A percentile compares a stretch with the other conserved stretches of the same genome.
phyloP scores from a whole-genome alignment of 345 rosid genomes.

The Noccaea caerulescens region DNA sequence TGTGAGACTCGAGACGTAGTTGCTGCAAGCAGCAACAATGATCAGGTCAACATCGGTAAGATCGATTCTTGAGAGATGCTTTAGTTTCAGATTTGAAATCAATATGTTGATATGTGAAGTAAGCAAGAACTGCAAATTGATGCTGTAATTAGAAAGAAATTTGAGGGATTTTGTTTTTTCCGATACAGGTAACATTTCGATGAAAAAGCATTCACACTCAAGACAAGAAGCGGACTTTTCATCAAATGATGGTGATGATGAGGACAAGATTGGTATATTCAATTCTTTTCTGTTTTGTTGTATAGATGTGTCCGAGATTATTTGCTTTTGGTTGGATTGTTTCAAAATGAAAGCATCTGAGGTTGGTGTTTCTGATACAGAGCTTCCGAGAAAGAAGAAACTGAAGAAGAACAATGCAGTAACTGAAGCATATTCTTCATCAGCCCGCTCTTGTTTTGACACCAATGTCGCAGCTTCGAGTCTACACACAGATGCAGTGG shows the following conservation, averaged over 20 bases:
- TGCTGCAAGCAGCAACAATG: slow-evolving; percentile 18
- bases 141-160: background rate
- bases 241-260: slow-evolving; percentile 12
- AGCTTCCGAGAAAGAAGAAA: slow-evolving; percentile 33
- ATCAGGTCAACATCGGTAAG: slow-evolving; percentile 28
- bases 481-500: slow-evolving; percentile 30
- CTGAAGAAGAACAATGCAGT: slow-evolving; percentile 15
- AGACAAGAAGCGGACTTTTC: slow-evolving; percentile 26
- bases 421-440: background rate
- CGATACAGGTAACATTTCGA: slow-evolving; percentile 22
- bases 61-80: slow-evolving; percentile 14
- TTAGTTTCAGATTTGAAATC: background rate
- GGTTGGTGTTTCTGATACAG: slow-evolving; percentile 22
- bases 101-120: background rate
- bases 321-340: slow-evolving; percentile 13
- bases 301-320: background rate
- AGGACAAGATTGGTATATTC: slow-evolving; percentile 26
- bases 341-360: background rate
- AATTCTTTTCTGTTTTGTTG: slow-evolving; percentile 11
- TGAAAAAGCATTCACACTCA: background rate
- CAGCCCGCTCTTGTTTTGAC: slow-evolving; percentile 3
- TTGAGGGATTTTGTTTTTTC: background rate
- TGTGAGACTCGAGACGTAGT: slow-evolving; percentile 19
- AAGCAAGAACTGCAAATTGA: background rate
- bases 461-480: slow-evolving; percentile 25